Evolutionary conservation across 805 yeast species (phyloP).

Genomic region (Candida glaebosa): DNA sequence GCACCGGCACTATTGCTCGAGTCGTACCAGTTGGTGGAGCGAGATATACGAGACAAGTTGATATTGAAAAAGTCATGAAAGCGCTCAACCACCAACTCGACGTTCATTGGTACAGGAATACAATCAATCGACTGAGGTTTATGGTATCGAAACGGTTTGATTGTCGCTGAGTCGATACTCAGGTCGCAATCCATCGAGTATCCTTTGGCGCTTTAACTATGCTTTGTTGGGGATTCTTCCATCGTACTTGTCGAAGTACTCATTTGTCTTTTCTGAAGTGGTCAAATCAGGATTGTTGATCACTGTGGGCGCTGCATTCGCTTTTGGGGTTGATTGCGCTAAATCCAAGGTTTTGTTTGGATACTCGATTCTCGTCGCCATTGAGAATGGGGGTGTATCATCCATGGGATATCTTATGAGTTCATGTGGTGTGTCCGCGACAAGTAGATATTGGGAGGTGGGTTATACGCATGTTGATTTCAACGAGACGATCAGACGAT

Average conservation of each 20-base stretch:
- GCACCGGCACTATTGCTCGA: background rate
- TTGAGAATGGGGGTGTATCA: slow-evolving; percentile 3
- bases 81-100: background rate
- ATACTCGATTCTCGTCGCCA: slow-evolving; percentile 3
- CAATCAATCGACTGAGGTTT: too few species aligned
- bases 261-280: slow-evolving; percentile 17
- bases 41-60: background rate
- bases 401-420: slow-evolving; percentile 9
- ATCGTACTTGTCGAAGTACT: slow-evolving; percentile 22
- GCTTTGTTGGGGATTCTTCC: slow-evolving; percentile 20
- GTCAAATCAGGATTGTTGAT: slow-evolving; percentile 9
- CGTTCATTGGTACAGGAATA: too few species aligned
- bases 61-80: too few species aligned
- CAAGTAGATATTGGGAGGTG: too few species aligned
- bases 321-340: slow-evolving; percentile 19
- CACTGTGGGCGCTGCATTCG: slow-evolving; percentile 21
- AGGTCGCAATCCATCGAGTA: too few species aligned
- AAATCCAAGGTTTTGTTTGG: slow-evolving; percentile 1
- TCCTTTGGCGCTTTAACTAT: too few species aligned
- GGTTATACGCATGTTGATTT: too few species aligned
- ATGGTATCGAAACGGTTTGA: too few species aligned
- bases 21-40: background rate
- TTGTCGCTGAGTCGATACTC: too few species aligned
- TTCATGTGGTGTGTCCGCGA: too few species aligned
- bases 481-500: too few species aligned